A percentile compares a stretch with the other conserved stretches of the same genome.
phyloP scores from a whole-genome alignment of 176 grass and related monocot genomes.

The Puccinellia tenuiflora region DNA sequence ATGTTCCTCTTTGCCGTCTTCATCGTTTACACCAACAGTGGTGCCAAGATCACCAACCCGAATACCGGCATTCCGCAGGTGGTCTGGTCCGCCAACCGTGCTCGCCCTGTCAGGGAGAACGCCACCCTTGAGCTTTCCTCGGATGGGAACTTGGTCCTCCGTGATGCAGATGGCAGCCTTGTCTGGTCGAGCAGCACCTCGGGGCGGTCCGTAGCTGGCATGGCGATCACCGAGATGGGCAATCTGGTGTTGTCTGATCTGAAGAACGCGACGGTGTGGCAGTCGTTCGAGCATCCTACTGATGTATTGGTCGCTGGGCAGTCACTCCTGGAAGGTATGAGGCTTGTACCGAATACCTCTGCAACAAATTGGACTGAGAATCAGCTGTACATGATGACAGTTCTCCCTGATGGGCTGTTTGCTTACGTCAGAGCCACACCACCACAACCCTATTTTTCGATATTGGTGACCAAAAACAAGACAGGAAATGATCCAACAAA shows the following conservation, averaged over 20 bases:
- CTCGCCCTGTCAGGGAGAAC: constrained; percentile 22
- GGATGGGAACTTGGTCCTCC: constrained; percentile 24
- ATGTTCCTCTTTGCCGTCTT: constrained; percentile 32
- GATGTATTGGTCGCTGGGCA: constrained; percentile 32
- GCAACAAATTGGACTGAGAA: constrained; percentile 27
- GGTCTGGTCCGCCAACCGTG: constrained; percentile 44
- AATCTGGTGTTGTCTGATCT: constrained; percentile 39
- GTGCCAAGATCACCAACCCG: neutral
- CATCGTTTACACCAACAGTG: constrained; percentile 8
- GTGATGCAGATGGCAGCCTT: neutral
- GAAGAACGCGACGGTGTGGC: constrained; percentile 38
- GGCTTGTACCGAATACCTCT: constrained; percentile 16
- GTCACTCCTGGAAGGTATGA: constrained; percentile 4
- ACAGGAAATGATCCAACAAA: neutral
- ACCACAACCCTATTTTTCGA: constrained; percentile 25
- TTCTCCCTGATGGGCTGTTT: constrained; percentile 1
- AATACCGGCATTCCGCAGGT: neutral
- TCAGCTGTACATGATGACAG: constrained; percentile 19
- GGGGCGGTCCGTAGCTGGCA: neutral
- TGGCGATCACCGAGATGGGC: constrained; percentile 25
- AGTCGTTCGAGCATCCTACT: constrained; percentile 48
- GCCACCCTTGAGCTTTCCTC: constrained; percentile 26
- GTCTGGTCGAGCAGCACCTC: constrained; percentile 28
- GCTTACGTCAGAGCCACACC: constrained; percentile 29
- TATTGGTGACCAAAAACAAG: neutral